A percentile compares a stretch with the other conserved stretches of the same genome.
phyloP scores from a whole-genome alignment of 75 land plant species.

The Sequoiadendron giganteum region DNA sequence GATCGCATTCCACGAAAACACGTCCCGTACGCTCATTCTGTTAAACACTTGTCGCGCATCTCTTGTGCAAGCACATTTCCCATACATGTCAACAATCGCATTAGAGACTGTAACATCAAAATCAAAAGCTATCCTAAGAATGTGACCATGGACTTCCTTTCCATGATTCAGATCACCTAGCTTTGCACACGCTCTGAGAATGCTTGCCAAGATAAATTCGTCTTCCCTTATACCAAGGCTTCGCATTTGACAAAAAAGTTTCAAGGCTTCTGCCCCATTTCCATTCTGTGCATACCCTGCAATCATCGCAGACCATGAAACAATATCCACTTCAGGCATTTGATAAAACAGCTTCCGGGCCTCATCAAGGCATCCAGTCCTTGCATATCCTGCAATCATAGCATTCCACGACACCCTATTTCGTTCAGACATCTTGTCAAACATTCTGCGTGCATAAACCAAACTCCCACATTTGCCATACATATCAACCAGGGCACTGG shows the following conservation, averaged over 20 bases:
- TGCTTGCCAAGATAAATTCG: conserved; percentile 18
- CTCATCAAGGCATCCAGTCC: conserved; percentile 33
- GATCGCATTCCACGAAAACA: conserved; percentile 24
- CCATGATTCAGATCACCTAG: conserved; percentile 19
- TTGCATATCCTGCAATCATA: conserved; percentile 37
- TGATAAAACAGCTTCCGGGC: conserved; percentile 24
- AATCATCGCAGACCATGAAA: conserved; percentile 43
- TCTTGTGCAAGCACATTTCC: conserved; percentile 19
- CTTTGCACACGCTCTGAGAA: conserved; percentile 26
- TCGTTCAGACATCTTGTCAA: conserved; percentile 23
- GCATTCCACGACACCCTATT: conserved; percentile 45
- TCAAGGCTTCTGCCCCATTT: conserved; percentile 15
- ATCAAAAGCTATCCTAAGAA: conserved; percentile 33
- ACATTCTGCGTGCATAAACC: conserved; percentile 36
- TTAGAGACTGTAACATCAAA: conserved; percentile 19
- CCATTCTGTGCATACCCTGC: conserved; percentile 34
- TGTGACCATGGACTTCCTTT: conserved; percentile 26
- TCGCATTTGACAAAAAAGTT: conserved; percentile 12
- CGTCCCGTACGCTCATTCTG: conserved; percentile 31
- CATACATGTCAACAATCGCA: conserved; percentile 40
- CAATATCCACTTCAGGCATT: conserved; percentile 31
- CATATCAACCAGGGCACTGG: conserved; percentile 49
- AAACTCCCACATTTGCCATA: conserved; percentile 57
- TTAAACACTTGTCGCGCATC: conserved; percentile 34
- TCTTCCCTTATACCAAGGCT: conserved; percentile 8